Evolutionary conservation across 75 land plant species (phyloP), one percentile per base, ranked within the genome.

Genomic region (Pinus albicaulis): DNA sequence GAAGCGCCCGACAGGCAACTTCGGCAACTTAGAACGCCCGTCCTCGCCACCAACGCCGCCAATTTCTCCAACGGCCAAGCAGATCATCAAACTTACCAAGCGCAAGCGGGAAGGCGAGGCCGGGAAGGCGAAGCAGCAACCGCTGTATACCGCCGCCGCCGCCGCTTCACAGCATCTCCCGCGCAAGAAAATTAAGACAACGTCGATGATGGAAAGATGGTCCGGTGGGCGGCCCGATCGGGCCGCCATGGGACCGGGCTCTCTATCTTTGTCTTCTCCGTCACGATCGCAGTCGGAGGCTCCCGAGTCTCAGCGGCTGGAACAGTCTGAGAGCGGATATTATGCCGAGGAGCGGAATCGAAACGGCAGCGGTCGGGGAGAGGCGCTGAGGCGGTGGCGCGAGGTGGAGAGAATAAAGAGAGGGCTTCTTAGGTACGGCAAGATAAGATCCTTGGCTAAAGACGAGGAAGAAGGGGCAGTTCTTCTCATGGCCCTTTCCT

Each of bases 391-490:
- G 53, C 17, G 52, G 13, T 68, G 71, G 74, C 74, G 74, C 52
- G 25, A 17, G 55, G 71, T 28, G 24, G 71, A 68, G 52, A 68
- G 71, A 68, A 41, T 68, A 19, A 68, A 23, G 71, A 68, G 41
- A 13, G 14, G 52, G 10, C 1, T 20, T 2, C 44, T 31, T 4
- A 31, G 69, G 3, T 65, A 65, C 34, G 69, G 69, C 1, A 5
- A 26, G n/a, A 38, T 41, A 5, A 74, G 74, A 26, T 79, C 85
- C 36, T 85, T 88, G 78, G 88, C 88, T 7, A 76, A 86, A 75
- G 91, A 89, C 8, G 91, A 89, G 3, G 81, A 83, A 62, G 88
- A 89, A 56, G 91, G 86, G 22, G 91, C 91, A 3, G 86, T 86
- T 55, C 74, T 89, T 24, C 75, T 89, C 17, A 89, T 89, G 88